phyloP scores from a whole-genome alignment of 2,329 filamentous ascomycete genomes.

The Coleophoma eucalyptorum region DNA sequence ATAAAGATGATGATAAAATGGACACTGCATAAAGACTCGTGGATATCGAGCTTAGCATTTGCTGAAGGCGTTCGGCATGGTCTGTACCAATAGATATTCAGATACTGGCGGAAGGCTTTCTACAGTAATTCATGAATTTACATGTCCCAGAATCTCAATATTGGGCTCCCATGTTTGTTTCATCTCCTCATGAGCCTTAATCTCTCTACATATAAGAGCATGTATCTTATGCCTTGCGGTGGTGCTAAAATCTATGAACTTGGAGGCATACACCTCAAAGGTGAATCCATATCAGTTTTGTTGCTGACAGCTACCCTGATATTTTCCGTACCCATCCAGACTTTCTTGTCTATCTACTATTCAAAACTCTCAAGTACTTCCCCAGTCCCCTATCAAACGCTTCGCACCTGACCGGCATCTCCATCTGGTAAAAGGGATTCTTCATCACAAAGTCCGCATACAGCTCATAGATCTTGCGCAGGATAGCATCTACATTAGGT shows the following conservation, averaged over 20 bases:
- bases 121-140: neutral
- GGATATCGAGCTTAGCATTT: constrained; percentile 19
- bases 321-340: constrained; percentile 10
- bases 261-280: no score
- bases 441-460: constrained; percentile 99
- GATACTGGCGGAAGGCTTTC: neutral
- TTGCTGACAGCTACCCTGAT: no score
- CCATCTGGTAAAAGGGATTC: constrained; percentile 96
- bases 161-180: neutral
- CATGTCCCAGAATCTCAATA: neutral
- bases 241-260: no score
- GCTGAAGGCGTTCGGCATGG: constrained; percentile 29
- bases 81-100: constrained; percentile 28
- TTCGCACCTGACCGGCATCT: constrained; percentile 96
- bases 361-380: constrained; percentile 74
- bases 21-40: constrained; percentile 65
- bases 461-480: constrained; percentile 85
- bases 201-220: no score
- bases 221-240: no score
- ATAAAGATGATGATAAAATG: constrained; percentile 73
- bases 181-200: no score
- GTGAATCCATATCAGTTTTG: no score
- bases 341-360: constrained; percentile 49
- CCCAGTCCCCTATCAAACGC: constrained; percentile 85
- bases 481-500: constrained; percentile 79